phyloP scores from a whole-genome alignment of 78 protist genomes.

The Dictyostelium capitatum region DNA sequence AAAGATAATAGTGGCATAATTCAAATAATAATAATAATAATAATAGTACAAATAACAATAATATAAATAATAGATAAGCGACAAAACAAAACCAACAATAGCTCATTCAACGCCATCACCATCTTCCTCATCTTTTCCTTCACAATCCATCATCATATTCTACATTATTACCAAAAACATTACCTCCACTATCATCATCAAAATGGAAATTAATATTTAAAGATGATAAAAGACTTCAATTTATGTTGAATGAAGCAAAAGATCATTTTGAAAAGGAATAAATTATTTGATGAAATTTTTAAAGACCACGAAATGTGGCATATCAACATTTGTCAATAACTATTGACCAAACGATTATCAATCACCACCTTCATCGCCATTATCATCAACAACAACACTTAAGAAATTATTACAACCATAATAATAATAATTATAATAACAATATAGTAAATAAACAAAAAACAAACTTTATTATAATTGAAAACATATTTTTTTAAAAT shows the following conservation, averaged over 20 bases:
- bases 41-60: background rate
- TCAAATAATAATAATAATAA: background rate
- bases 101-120: background rate
- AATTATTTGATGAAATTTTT: slow-evolving; percentile 42
- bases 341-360: too few species aligned
- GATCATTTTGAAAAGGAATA: slow-evolving; percentile 21
- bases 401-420: too few species aligned
- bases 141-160: background rate
- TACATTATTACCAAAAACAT: background rate
- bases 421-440: too few species aligned
- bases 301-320: too few species aligned
- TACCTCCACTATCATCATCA: background rate
- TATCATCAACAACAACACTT: too few species aligned
- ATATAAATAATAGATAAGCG: background rate
- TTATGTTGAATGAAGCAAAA: slow-evolving; percentile 5
- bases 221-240: background rate
- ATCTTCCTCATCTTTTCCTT: background rate
- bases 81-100: background rate
- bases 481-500: too few species aligned
- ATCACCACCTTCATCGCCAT: too few species aligned
- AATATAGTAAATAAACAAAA: too few species aligned
- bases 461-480: too few species aligned
- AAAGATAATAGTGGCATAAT: too few species aligned
- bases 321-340: too few species aligned
- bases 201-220: background rate